These are phyloP conservation scores for Bryoglossum gracile DNA, from an alignment of 495 filamentous ascomycete genomes.

Conservation along the genomic window DNA sequence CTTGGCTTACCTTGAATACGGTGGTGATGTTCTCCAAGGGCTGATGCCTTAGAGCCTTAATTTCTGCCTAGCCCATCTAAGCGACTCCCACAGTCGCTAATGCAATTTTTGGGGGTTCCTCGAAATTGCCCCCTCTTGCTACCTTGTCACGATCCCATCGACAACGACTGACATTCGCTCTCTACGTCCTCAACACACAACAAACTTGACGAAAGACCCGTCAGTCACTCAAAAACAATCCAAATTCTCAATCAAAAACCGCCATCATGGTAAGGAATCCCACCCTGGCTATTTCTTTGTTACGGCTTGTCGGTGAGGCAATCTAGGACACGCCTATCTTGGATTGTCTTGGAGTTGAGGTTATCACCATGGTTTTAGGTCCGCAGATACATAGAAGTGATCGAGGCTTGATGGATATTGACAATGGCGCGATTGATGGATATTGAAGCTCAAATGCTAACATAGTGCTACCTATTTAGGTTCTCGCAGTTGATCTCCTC, in stretches of 20 bases:
- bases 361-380: conserved; percentile 1
- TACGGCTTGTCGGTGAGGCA: conserved; percentile 18
- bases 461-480: conserved; percentile 45
- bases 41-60: no score
- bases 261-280: conserved; percentile 51
- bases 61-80: background rate
- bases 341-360: conserved; percentile 1
- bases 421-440: conserved; percentile 12
- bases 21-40: no score
- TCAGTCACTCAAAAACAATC: conserved; percentile 33
- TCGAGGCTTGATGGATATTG: conserved; percentile 1
- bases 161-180: conserved; percentile 27
- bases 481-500: conserved; percentile 99
- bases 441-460: conserved; percentile 22
- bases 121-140: no score
- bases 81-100: background rate
- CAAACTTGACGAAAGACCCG: conserved; percentile 38
- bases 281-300: conserved; percentile 8
- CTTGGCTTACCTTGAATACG: no score
- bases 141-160: conserved; percentile 15
- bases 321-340: conserved; percentile 21
- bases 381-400: background rate
- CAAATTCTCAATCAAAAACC: conserved; percentile 30
- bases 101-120: no score
- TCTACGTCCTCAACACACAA: conserved; percentile 23